Evolutionary conservation across 2,329 filamentous ascomycete genomes (phyloP).

Genomic region (Apiospora aurea): DNA sequence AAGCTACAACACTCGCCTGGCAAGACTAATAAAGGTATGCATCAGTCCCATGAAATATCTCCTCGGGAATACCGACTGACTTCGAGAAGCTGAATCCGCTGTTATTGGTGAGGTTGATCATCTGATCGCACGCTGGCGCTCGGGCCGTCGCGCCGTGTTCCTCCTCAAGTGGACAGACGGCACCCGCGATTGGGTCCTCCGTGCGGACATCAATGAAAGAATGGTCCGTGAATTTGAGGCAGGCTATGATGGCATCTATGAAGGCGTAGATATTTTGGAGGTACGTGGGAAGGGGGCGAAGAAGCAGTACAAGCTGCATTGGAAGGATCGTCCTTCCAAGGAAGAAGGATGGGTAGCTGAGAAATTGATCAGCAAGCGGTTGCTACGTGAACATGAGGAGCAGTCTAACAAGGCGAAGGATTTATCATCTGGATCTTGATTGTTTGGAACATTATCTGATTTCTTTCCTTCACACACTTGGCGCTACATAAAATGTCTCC

Average conservation of each 20-base stretch:
- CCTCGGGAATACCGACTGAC: not conserved
- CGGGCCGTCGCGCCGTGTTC: not conserved
- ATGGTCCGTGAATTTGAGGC: conserved; percentile 1
- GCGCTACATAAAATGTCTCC: not conserved
- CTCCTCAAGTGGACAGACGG: not conserved
- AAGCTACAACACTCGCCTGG: not conserved
- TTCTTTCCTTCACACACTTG: not conserved
- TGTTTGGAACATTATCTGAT: not conserved
- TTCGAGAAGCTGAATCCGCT: not conserved
- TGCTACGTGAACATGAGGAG: conserved; percentile 1
- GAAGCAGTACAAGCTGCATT: conserved; percentile 10
- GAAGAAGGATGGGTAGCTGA: not conserved
- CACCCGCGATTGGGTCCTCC: not conserved
- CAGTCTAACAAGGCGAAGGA: not conserved
- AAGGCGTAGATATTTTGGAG: not conserved
- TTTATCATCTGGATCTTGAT: not conserved
- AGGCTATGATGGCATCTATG: not conserved
- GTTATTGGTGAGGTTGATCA: conserved; percentile 8
- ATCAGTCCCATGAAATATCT: not conserved
- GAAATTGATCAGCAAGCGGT: not conserved
- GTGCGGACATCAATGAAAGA: not conserved
- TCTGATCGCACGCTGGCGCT: not conserved
- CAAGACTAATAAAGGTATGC: not conserved
- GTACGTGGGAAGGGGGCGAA: not conserved
- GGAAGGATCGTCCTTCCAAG: not conserved